A percentile compares a stretch with the other conserved stretches of the same genome.
These are phyloP conservation scores for Hypholoma fasciculare DNA, from an alignment of 768 basidiomycete species.

Conservation along the genomic window DNA sequence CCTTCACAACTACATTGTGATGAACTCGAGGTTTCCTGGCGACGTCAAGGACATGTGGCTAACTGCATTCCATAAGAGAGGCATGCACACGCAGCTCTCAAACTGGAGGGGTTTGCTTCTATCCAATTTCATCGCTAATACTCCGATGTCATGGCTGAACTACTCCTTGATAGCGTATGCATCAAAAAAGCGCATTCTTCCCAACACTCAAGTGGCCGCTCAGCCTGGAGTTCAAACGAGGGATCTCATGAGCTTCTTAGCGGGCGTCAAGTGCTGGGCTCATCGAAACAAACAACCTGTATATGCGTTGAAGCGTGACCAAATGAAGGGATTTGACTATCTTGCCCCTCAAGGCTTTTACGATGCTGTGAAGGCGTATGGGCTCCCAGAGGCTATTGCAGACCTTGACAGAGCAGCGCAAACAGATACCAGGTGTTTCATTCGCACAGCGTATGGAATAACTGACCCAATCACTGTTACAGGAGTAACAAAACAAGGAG, in stretches of 20 bases:
- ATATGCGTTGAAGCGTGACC: conserved; percentile 24
- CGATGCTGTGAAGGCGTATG: conserved; percentile 27
- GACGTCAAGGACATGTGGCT: conserved; percentile 23
- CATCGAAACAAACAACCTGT: conserved; percentile 12
- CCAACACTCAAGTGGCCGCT: conserved; percentile 24
- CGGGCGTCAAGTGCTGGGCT: conserved; percentile 19
- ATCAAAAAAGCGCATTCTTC: conserved; percentile 18
- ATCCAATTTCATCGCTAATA: conserved; percentile 24
- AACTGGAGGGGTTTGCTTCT: conserved; percentile 29
- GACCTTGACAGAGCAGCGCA: conserved; percentile 28
- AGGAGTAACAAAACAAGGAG: conserved; percentile 30
- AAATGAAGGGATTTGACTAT: conserved; percentile 33
- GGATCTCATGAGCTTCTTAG: conserved; percentile 22
- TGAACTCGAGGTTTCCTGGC: conserved; percentile 22
- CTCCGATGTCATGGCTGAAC: conserved; percentile 29
- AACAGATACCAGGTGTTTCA: conserved; percentile 7
- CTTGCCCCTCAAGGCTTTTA: conserved; percentile 29
- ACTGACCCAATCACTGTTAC: conserved; percentile 19
- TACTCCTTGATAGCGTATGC: conserved; percentile 20
- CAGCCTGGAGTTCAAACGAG: conserved; percentile 27
- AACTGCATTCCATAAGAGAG: conserved; percentile 28
- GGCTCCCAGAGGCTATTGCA: conserved; percentile 21
- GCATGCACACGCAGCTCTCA: conserved; percentile 17
- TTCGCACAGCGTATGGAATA: conserved; percentile 26
- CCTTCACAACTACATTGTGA: conserved; percentile 27